Evolutionary conservation across 352 stramenopile genomes (phyloP).

Genomic region (Phytophthora sansomeana): DNA sequence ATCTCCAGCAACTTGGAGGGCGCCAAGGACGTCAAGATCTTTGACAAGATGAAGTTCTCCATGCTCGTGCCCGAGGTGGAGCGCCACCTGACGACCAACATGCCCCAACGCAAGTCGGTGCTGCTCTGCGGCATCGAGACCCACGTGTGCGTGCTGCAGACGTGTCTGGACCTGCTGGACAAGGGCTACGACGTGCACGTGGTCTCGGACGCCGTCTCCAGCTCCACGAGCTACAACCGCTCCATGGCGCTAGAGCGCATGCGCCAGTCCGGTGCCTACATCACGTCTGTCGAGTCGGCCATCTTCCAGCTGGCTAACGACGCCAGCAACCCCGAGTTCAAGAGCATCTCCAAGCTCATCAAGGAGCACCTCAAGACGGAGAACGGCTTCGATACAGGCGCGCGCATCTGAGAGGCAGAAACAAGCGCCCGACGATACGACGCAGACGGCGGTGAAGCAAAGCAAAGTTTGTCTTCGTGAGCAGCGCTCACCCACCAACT

Average conservation of each 20-base stretch:
- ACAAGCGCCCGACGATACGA: background rate
- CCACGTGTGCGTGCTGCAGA: constrained; percentile 96
- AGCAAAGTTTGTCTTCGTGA: background rate
- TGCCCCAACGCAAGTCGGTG: constrained; percentile 76
- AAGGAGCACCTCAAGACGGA: constrained; percentile 89
- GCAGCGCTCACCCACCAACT: constrained; percentile 8
- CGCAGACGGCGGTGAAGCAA: background rate
- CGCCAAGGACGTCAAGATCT: constrained; percentile 67
- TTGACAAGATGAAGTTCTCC: constrained; percentile 99
- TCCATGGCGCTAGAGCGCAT: constrained; percentile 94
- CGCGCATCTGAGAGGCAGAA: background rate
- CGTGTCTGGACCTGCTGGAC: constrained; percentile 96
- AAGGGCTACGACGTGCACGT: constrained; percentile 97
- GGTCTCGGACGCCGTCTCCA: constrained; percentile 95
- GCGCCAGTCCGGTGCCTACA: constrained; percentile 92
- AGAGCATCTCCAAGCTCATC: constrained; percentile 93
- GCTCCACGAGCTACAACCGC: constrained; percentile 89
- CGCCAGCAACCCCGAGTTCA: constrained; percentile 94
- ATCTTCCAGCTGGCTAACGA: constrained; percentile 96
- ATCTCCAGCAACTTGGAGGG: constrained; percentile 66
- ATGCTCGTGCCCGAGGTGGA: constrained; percentile 97
- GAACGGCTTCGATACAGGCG: constrained; percentile 63
- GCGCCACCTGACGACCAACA: constrained; percentile 64
- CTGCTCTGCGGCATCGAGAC: constrained; percentile 98
- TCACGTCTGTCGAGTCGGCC: constrained; percentile 96